Evolutionary conservation across 148 eudicot genomes (phyloP).

Genomic region (Rhododendron vialii): DNA sequence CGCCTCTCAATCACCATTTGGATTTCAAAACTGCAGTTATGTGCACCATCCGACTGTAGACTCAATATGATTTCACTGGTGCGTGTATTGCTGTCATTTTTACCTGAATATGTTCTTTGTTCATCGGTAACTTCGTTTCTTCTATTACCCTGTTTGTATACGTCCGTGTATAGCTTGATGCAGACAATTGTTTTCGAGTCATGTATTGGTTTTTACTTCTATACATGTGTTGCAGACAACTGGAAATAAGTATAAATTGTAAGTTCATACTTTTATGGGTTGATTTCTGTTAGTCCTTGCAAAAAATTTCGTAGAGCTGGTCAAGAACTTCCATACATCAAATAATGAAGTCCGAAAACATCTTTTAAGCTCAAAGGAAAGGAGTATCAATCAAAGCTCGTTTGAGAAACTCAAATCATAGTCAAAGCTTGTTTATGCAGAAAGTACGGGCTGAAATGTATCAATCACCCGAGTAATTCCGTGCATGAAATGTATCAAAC

Average conservation of each 20-base stretch:
- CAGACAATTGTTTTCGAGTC: not conserved
- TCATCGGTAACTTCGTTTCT: not conserved
- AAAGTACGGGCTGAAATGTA: not conserved
- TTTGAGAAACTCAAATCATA: not conserved
- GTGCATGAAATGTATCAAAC: not conserved
- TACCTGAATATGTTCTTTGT: not conserved
- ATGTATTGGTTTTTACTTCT: not conserved
- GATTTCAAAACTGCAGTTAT: constrained; percentile 76
- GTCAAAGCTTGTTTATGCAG: not conserved
- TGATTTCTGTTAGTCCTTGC: not conserved
- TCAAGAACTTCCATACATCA: not conserved
- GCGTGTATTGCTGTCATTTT: not conserved
- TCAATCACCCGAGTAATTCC: not conserved
- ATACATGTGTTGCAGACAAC: not conserved
- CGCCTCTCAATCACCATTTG: constrained; percentile 47
- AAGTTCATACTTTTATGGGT: not conserved
- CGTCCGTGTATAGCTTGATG: constrained; percentile 9
- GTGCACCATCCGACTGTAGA: constrained; percentile 68
- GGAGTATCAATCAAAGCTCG: not conserved
- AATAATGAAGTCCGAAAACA: not conserved
- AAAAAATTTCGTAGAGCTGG: not conserved
- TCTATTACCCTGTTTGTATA: constrained; percentile 1
- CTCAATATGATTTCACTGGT: not conserved
- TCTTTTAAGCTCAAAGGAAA: too few species aligned
- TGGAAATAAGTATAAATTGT: not conserved